These are phyloP conservation scores for Centrapalus pauciflorus DNA, from an alignment of 129 eudicot genomes.

Conservation along the genomic window DNA sequence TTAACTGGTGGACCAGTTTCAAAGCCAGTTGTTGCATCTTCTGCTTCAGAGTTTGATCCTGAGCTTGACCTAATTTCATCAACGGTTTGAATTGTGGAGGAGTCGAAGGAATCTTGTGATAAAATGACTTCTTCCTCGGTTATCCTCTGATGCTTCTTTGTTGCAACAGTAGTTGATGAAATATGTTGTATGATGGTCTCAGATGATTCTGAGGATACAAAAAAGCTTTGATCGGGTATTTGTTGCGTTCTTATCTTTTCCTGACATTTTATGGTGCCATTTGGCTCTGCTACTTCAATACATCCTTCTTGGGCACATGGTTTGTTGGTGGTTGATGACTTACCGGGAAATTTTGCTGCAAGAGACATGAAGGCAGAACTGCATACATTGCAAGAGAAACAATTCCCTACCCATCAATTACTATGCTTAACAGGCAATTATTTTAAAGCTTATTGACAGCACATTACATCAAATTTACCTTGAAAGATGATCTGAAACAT, in stretches of 20 bases:
- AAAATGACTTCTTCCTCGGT: slow-evolving; percentile 33
- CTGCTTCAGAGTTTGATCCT: slow-evolving; percentile 58
- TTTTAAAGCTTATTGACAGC: not conserved
- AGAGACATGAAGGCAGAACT: slow-evolving; percentile 78
- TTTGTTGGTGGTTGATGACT: slow-evolving; percentile 14
- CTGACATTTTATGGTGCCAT: slow-evolving; percentile 23
- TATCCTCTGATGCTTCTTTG: slow-evolving; percentile 19
- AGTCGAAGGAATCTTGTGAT: slow-evolving; percentile 42
- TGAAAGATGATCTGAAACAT: slow-evolving; percentile 80
- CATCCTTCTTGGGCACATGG: slow-evolving; percentile 24
- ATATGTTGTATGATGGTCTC: slow-evolving; percentile 12
- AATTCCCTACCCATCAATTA: not conserved
- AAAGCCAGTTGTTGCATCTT: slow-evolving; percentile 31
- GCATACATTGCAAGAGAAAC: slow-evolving; percentile 22
- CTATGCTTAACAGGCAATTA: not conserved
- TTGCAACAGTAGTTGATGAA: slow-evolving; percentile 13
- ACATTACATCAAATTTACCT: slow-evolving; percentile 34
- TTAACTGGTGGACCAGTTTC: slow-evolving; percentile 22
- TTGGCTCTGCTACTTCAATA: slow-evolving; percentile 29
- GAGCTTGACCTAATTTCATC: slow-evolving; percentile 51
- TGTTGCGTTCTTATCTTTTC: slow-evolving; percentile 23
- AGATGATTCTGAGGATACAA: slow-evolving; percentile 12
- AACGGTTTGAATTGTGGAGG: slow-evolving; percentile 30
- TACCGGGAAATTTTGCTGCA: slow-evolving; percentile 50
- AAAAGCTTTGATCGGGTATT: slow-evolving; percentile 18